Evolutionary conservation across 148 eudicot genomes (phyloP).

Genomic region (Chenopodium formosanum): DNA sequence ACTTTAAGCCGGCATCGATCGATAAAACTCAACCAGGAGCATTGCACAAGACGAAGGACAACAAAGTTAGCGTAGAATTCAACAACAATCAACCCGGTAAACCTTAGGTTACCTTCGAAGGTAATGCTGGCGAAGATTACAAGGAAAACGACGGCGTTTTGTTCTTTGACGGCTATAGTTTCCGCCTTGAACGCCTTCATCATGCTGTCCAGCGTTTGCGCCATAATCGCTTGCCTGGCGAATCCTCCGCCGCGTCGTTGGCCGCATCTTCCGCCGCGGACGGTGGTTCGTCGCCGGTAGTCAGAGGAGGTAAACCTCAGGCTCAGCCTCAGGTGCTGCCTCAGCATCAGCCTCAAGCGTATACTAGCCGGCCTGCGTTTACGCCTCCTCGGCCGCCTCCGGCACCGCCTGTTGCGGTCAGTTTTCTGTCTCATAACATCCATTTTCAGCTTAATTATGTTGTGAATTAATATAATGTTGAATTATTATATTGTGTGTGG

Average conservation of each 20-base stretch:
- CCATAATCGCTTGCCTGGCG: slow-evolving; percentile 71
- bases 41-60: slow-evolving; percentile 75
- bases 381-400: not conserved
- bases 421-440: not conserved
- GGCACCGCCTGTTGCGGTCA: not conserved
- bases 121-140: slow-evolving; percentile 65
- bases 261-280: slow-evolving; percentile 36
- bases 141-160: slow-evolving; percentile 91
- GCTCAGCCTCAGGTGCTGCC: slow-evolving; percentile 15
- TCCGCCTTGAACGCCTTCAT: slow-evolving; percentile 82
- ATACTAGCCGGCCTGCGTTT: slow-evolving; percentile 21
- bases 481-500: not conserved
- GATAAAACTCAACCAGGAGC: slow-evolving; percentile 80
- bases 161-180: slow-evolving; percentile 73
- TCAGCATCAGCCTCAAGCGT: slow-evolving; percentile 32
- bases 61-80: slow-evolving; percentile 74
- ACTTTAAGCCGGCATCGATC: slow-evolving; percentile 90
- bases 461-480: not conserved
- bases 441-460: not conserved
- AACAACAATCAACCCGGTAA: slow-evolving; percentile 75
- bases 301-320: slow-evolving; percentile 38
- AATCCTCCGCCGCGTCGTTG: slow-evolving; percentile 37
- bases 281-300: slow-evolving; percentile 51
- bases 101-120: slow-evolving; percentile 78
- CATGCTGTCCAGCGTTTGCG: slow-evolving; percentile 79